These are phyloP conservation scores for Carallia brachiata DNA, from an alignment of 345 rosid genomes.

Conservation along the genomic window DNA sequence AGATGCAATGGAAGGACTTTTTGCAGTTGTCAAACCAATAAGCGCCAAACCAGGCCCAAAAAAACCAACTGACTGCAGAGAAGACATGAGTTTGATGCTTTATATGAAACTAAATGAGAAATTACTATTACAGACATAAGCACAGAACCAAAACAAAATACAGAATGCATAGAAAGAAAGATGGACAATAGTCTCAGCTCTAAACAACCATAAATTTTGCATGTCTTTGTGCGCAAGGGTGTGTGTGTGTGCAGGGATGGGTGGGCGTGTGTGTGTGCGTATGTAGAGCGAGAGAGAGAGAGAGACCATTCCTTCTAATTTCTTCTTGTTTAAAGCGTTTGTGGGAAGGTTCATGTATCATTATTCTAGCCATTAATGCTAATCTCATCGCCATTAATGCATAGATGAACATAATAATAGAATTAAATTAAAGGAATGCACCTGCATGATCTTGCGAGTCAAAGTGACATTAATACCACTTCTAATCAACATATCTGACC, in stretches of 20 bases:
- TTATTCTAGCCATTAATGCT: too few relatives aligned
- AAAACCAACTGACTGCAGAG: slow-evolving; percentile 84
- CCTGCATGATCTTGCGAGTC: slow-evolving; percentile 97
- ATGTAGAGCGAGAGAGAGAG: too few relatives aligned
- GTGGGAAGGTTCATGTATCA: too few relatives aligned
- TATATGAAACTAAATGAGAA: slow-evolving; percentile 3
- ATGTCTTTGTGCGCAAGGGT: too few relatives aligned
- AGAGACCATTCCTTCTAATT: background rate
- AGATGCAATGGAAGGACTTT: slow-evolving; percentile 65
- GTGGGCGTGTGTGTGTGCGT: too few relatives aligned
- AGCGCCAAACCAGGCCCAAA: slow-evolving; percentile 79
- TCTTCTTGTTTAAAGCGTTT: background rate
- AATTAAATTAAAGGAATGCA: slow-evolving; percentile 7
- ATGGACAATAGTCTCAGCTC: background rate
- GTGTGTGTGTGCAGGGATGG: too few relatives aligned
- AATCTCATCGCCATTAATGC: too few relatives aligned
- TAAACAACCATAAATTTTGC: too few relatives aligned
- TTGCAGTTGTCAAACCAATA: slow-evolving; percentile 75
- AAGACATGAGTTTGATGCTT: slow-evolving; percentile 18
- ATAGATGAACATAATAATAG: too few relatives aligned
- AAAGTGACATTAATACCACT: slow-evolving; percentile 69
- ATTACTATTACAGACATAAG: background rate
- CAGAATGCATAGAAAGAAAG: background rate
- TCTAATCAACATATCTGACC: slow-evolving; percentile 74
- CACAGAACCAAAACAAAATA: background rate